A percentile compares a stretch with the other conserved stretches of the same genome.
Evolutionary conservation across 345 rosid genomes (phyloP).

Genomic region (Clarkia xantiana): DNA sequence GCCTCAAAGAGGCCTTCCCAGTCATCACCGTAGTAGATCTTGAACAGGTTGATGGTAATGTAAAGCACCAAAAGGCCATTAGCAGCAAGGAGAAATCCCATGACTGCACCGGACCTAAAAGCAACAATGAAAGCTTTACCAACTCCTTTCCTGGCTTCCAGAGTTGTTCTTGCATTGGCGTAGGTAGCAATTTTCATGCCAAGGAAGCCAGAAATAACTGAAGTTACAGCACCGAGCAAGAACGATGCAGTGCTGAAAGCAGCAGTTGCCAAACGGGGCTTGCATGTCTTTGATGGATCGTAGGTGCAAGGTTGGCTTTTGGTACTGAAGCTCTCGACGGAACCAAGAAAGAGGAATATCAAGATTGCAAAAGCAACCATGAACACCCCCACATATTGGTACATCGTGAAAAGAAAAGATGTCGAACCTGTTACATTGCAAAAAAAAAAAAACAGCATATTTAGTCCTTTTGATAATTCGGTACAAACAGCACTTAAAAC

Average conservation of each 20-base stretch:
- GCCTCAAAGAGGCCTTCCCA: slow-evolving; percentile 14
- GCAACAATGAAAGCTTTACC: slow-evolving; percentile 13
- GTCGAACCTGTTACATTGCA: slow-evolving; percentile 10
- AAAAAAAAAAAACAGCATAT: background rate
- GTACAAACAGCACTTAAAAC: no score
- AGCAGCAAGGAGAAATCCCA: slow-evolving; percentile 14
- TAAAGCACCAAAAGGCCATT: slow-evolving; percentile 10
- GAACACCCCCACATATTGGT: slow-evolving; percentile 11
- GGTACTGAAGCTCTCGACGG: slow-evolving; percentile 13
- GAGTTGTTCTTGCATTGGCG: slow-evolving; percentile 31
- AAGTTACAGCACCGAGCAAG: slow-evolving; percentile 26
- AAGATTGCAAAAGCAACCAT: slow-evolving; percentile 12
- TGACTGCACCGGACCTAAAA: slow-evolving; percentile 15
- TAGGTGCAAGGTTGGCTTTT: slow-evolving; percentile 9
- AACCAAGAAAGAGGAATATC: slow-evolving; percentile 12
- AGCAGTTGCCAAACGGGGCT: slow-evolving; percentile 10
- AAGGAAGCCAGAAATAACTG: slow-evolving; percentile 25
- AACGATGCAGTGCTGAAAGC: slow-evolving; percentile 10
- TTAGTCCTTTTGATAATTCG: background rate
- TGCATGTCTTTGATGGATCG: slow-evolving; percentile 3
- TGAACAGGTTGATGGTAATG: slow-evolving; percentile 10
- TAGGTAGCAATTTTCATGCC: slow-evolving; percentile 38
- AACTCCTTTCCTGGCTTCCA: slow-evolving; percentile 31
- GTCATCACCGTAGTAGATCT: slow-evolving; percentile 11
- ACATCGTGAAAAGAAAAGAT: slow-evolving; percentile 11